Base-by-base conservation (phyloP, 495 filamentous ascomycete genomes). In the Penicillium subrubescens region DNA sequence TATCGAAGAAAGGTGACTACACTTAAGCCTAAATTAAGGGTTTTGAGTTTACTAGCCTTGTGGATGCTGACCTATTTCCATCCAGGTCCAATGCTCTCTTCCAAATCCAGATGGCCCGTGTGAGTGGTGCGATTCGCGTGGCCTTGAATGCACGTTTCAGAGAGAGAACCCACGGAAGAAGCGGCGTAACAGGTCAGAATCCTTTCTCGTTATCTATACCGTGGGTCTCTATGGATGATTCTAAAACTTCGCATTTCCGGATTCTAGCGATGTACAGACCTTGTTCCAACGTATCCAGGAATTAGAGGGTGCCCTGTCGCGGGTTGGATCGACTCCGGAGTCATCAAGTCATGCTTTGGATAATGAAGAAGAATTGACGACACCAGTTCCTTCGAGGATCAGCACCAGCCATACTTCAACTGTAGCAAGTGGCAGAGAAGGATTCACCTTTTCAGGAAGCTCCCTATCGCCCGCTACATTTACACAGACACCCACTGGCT, bases 131-230 rank as follows among this genome's bases (percentile, higher is more conserved):
- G 21, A 5, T 19, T 23, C 62, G 54, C 67, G 61, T 15, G 54
- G 35, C 7, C 41, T 69, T 14, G 64, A 69, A 34, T 69, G 67
- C 27, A 69, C 67, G 7, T 69, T 69, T 15, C 21, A 67, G 0
- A 41, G 67, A 21, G 64, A 67, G n/a, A 61, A 34, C 25, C 67
- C 67, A 12, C 54, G 19, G n/a, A 69, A 64, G 48, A 69, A 64
- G 44, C 52, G 27, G 33, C 52, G 57, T 14, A 41, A 44, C 56
- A 33, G 35, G 31, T 39, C 19, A 25, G 53, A 56, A 39, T 27
- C 7, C 43, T 48, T 23, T 2, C 43, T 12, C 1, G 19, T 48
- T 0, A 4, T 7, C 8, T 19, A 10, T 12, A 21, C 19, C 11
- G 43, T 10, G n/a, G 8, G 1, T 21, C 21, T 25, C 12, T 8